phyloP scores from a whole-genome alignment of 371 early-diverging fungal genomes.

The Syncephalastrum monosporum region DNA sequence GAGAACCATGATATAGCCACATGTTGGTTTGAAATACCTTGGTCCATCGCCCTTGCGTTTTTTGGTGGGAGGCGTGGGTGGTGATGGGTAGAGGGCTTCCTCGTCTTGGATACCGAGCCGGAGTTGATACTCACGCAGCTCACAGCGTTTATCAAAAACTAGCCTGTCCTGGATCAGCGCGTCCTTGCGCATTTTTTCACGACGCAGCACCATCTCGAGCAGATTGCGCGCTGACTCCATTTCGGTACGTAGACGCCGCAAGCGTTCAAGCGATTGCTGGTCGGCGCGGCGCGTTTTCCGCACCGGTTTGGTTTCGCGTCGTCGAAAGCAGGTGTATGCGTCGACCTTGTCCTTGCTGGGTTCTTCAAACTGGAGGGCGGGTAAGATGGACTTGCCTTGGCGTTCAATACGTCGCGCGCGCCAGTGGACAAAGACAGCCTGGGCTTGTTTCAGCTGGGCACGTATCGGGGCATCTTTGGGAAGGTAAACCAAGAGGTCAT shows the following conservation, averaged over 20 bases:
- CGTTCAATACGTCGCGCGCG: slow-evolving; percentile 40
- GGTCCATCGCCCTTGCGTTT: slow-evolving; percentile 32
- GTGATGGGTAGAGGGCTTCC: slow-evolving; percentile 40
- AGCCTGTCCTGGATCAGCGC: slow-evolving; percentile 64
- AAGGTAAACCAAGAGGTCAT: slow-evolving; percentile 14
- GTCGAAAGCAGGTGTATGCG: slow-evolving; percentile 97
- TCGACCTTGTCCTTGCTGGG: slow-evolving; percentile 70
- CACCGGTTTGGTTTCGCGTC: slow-evolving; percentile 83
- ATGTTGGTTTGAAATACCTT: slow-evolving; percentile 19
- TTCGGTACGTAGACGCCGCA: slow-evolving; percentile 80
- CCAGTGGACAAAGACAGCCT: slow-evolving; percentile 45
- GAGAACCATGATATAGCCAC: not conserved
- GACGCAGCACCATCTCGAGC: slow-evolving; percentile 76
- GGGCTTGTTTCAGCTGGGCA: slow-evolving; percentile 14
- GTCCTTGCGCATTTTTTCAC: slow-evolving; percentile 77
- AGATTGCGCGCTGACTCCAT: slow-evolving; percentile 75
- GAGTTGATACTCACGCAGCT: slow-evolving; percentile 54
- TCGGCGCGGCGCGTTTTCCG: slow-evolving; percentile 93
- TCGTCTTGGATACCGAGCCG: slow-evolving; percentile 56
- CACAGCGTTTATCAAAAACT: slow-evolving; percentile 56
- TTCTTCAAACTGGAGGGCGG: slow-evolving; percentile 64
- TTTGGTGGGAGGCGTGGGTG: slow-evolving; percentile 19
- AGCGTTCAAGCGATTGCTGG: slow-evolving; percentile 77
- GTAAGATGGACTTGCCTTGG: slow-evolving; percentile 58
- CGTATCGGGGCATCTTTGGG: slow-evolving; percentile 17